Evolutionary conservation across 2,329 filamentous ascomycete species (phyloP).

Genomic region (Graphiopsis chlorocephala): DNA sequence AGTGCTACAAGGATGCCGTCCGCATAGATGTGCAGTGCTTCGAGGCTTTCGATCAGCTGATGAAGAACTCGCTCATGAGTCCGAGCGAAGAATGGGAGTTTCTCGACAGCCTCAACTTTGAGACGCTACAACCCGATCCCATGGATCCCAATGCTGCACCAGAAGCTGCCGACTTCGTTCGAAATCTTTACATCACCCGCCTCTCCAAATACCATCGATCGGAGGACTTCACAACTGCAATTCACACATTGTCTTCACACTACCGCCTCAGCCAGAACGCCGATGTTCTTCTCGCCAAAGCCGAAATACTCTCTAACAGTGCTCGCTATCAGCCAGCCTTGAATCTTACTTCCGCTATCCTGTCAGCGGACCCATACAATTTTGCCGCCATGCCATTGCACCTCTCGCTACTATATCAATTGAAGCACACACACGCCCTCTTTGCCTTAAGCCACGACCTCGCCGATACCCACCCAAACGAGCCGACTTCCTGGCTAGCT

Average conservation of each 20-base stretch:
- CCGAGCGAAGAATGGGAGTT: conserved; percentile 89
- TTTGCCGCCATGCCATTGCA: conserved; percentile 87
- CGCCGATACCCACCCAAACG: conserved; percentile 84
- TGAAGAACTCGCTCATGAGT: conserved; percentile 90
- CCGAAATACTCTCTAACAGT: conserved; percentile 89
- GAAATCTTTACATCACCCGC: conserved; percentile 92
- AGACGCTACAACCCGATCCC: conserved; percentile 66
- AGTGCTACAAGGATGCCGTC: conserved; percentile 97
- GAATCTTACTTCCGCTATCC: conserved; percentile 75
- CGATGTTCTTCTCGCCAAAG: conserved; percentile 84
- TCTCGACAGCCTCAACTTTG: conserved; percentile 84
- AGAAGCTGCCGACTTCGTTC: conserved; percentile 89
- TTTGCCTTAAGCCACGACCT: conserved; percentile 92
- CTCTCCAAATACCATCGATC: conserved; percentile 94
- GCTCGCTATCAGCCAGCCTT: conserved; percentile 89
- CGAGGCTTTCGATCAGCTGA: conserved; percentile 95
- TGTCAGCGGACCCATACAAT: conserved; percentile 83
- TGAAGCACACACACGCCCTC: conserved; percentile 79
- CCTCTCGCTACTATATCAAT: conserved; percentile 84
- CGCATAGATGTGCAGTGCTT: conserved; percentile 97
- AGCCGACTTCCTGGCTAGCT: conserved; percentile 89
- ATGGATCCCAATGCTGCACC: conserved; percentile 61
- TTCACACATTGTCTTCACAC: conserved; percentile 88
- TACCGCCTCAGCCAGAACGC: conserved; percentile 85
- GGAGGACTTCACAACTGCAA: conserved; percentile 74